Base-by-base conservation (phyloP, 2,329 filamentous ascomycete species). In the Huntiella decipiens region DNA sequence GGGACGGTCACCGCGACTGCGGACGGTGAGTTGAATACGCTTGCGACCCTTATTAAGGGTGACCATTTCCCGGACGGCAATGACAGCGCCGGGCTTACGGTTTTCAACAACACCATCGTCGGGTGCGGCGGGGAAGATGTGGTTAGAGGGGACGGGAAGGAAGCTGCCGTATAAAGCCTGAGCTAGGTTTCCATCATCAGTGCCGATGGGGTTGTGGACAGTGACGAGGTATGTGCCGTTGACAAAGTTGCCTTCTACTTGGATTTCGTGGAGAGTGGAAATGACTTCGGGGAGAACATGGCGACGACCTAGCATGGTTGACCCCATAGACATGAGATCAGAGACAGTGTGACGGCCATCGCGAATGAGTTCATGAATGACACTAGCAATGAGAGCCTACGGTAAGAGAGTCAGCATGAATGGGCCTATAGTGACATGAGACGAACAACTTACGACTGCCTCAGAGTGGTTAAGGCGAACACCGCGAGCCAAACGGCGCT, bases 321-420 rank as follows among this genome's bases (percentile, higher is more conserved):
- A 77, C 54, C 88, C 88, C 52, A 94, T 74, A 51, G 76, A 68
- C 87, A 96, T 96, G 58, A 96, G 82, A 60, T 94, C 86, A 35
- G 87, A 80, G 45, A 96, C 88, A 11, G 74, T 82, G 65, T 95
- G 84, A 54, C 81, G 77, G 58, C 88, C 88, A 88, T 96, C 88
- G 60, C 88, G 87, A 60, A 96, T 92, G 56, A 95, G 79, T 72
- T 96, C 88, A 62, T 95, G 88, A 43, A 96, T 71, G 60, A 87
- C 87, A 58, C 75, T 86, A 51, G 87, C 79, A 56, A 95, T 92
- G 53, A 87, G 71, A 22, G 80, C 81, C 78, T 82, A 43, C 16
- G 41, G 41, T 13, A 28, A 5, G 4, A 16, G 33, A 22, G n/a
- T 43, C 3, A 32, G 22, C 4, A 31, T 16, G 13, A 28, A 32